Evolutionary conservation across 768 basidiomycete species (phyloP).

Genomic region (Boletus subcaerulescens): DNA sequence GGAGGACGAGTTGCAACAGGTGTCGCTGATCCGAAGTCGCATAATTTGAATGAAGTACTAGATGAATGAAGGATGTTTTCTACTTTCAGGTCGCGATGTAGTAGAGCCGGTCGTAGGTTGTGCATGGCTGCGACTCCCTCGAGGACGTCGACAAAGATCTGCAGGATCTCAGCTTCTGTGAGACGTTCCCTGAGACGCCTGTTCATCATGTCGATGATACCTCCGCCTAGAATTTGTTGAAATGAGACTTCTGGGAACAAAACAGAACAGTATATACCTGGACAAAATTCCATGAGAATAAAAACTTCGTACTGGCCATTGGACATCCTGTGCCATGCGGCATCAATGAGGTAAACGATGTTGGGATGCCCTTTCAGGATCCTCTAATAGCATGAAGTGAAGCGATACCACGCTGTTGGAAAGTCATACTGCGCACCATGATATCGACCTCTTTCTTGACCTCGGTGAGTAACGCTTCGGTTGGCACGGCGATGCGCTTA

Average conservation of each 20-base stretch:
- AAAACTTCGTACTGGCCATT: slow-evolving; percentile 92
- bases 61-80: slow-evolving; percentile 96
- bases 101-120: slow-evolving; percentile 79
- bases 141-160: slow-evolving; percentile 97
- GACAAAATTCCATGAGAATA: slow-evolving; percentile 98
- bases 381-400: slow-evolving; percentile 53
- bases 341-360: slow-evolving; percentile 94
- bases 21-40: slow-evolving; percentile 95
- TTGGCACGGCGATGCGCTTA: slow-evolving; percentile 92
- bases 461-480: slow-evolving; percentile 85
- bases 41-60: slow-evolving; percentile 84
- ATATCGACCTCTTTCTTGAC: slow-evolving; percentile 98
- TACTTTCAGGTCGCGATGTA: slow-evolving; percentile 98
- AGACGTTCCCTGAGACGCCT: slow-evolving; percentile 90
- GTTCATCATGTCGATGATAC: slow-evolving; percentile 99
- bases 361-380: slow-evolving; percentile 90
- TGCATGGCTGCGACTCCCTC: slow-evolving; percentile 98
- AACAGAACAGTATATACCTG: slow-evolving; percentile 49
- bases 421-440: slow-evolving; percentile 63
- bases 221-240: slow-evolving; percentile 61
- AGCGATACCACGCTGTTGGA: slow-evolving; percentile 15
- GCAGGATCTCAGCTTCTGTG: slow-evolving; percentile 93
- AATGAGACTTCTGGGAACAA: slow-evolving; percentile 7
- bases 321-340: slow-evolving; percentile 82
- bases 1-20: slow-evolving; percentile 70